A percentile compares a stretch with the other conserved stretches of the same genome.
Conservation (phyloP, 495 filamentous ascomycete genomes). For the Hypomontagnella submonticulosa region DNA sequence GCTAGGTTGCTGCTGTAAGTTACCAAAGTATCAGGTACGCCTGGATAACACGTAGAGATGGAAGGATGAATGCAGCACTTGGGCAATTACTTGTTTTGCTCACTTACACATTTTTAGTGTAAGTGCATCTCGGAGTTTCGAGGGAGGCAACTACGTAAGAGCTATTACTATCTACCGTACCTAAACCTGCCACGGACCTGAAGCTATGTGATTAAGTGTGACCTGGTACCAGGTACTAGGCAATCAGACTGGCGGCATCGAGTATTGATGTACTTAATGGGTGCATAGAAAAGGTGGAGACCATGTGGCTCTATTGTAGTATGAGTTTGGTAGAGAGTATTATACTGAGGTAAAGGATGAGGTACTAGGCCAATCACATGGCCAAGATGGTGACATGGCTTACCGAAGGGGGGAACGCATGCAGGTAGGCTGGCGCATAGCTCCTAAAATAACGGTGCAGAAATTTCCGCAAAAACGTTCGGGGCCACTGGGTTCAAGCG, state of each 20-base stretch:
- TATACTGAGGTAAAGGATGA: slow-evolving; percentile 35
- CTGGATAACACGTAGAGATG: neutral
- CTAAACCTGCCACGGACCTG: too few relatives aligned
- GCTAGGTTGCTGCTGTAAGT: slow-evolving; percentile 17
- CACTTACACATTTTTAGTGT: too few relatives aligned
- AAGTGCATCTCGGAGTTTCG: too few relatives aligned
- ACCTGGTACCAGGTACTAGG: too few relatives aligned
- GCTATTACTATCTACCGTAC: too few relatives aligned
- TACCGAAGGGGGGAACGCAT: slow-evolving; percentile 45
- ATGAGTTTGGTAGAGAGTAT: slow-evolving; percentile 31
- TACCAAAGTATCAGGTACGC: slow-evolving; percentile 4
- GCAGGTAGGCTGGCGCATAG: slow-evolving; percentile 21
- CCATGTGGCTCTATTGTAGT: neutral
- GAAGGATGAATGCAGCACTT: too few relatives aligned
- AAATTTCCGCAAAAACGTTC: slow-evolving; percentile 42
- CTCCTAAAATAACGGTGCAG: slow-evolving; percentile 47
- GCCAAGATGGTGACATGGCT: slow-evolving; percentile 25
- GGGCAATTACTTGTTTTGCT: too few relatives aligned
- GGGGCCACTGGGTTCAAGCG: too few relatives aligned
- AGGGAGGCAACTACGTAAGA: too few relatives aligned
- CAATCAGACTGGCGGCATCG: neutral
- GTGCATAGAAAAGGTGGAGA: slow-evolving; percentile 30
- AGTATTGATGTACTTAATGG: slow-evolving; percentile 15
- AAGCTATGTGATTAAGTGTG: too few relatives aligned
- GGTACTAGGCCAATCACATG: slow-evolving; percentile 22